Percentiles rank a stretch among this genome's conserved stretches.
These are phyloP conservation scores for Zasmidium angulare DNA, from an alignment of 2,329 filamentous ascomycete species.

Conservation along the genomic window DNA sequence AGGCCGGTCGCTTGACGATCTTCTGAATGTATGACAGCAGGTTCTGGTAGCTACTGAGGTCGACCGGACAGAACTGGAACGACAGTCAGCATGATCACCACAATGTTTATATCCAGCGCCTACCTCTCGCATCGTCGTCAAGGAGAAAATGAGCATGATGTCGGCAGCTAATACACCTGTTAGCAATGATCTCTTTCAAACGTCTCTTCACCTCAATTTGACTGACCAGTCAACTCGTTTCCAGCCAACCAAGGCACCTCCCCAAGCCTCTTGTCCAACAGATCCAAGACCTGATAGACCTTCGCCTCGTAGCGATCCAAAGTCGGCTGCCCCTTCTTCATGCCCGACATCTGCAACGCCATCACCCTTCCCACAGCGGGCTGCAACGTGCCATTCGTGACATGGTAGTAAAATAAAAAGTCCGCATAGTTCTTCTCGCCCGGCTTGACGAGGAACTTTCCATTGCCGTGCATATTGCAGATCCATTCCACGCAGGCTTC, in stretches of 20 bases:
- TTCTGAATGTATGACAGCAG: conserved; percentile 34
- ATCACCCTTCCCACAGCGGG: conserved; percentile 37
- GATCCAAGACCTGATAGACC: conserved; percentile 41
- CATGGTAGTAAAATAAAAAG: conserved; percentile 62
- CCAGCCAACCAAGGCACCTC: conserved; percentile 59
- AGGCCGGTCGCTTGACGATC: conserved; percentile 29
- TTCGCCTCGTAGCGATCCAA: conserved; percentile 36
- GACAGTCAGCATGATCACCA: not conserved
- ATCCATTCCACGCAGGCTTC: conserved; percentile 64
- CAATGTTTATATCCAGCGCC: not conserved
- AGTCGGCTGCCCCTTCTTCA: conserved; percentile 32
- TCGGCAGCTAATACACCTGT: conserved; percentile 54
- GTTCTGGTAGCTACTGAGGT: conserved; percentile 23
- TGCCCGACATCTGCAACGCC: conserved; percentile 26
- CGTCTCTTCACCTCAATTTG: too few relatives aligned
- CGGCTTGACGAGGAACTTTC: conserved; percentile 49
- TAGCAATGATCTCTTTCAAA: too few relatives aligned
- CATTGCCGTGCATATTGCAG: conserved; percentile 52
- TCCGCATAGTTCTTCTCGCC: conserved; percentile 54
- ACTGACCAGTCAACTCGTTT: conserved; percentile 52
- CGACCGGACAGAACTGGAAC: conserved; percentile 21
- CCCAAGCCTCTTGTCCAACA: conserved; percentile 52
- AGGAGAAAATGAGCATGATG: conserved; percentile 60
- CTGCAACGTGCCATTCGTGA: conserved; percentile 41
- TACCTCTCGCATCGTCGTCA: conserved; percentile 58